Evolutionary conservation across 2,329 filamentous ascomycete species (phyloP).

Genomic region (Pseudogymnoascus sp.): DNA sequence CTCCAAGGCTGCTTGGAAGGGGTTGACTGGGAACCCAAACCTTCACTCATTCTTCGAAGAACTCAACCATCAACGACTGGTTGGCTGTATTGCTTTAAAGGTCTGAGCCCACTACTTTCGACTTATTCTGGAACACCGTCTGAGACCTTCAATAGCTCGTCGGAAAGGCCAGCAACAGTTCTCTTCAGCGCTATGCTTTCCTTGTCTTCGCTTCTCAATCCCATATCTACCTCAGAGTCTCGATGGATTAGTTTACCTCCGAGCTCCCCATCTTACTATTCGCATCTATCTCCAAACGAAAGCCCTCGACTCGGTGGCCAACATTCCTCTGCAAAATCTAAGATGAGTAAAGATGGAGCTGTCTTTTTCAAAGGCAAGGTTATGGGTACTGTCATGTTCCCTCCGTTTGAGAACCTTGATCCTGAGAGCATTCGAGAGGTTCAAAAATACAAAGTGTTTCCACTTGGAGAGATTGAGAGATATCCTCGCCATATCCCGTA

Average conservation of each 20-base stretch:
- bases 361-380: slow-evolving; percentile 54
- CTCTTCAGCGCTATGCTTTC: slow-evolving; percentile 48
- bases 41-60: neutral
- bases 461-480: slow-evolving; percentile 54
- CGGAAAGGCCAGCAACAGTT: slow-evolving; percentile 11
- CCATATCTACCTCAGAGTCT: slow-evolving; percentile 33
- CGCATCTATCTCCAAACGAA: slow-evolving; percentile 23
- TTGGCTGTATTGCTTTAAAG: neutral
- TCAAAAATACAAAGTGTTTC: slow-evolving; percentile 56
- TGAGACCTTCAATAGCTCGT: slow-evolving; percentile 1
- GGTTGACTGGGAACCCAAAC: neutral
- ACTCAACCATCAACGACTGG: neutral
- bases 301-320: slow-evolving; percentile 23
- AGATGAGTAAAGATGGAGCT: slow-evolving; percentile 58
- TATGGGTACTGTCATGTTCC: slow-evolving; percentile 64
- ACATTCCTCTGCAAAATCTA: slow-evolving; percentile 40
- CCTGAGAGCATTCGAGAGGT: slow-evolving; percentile 51
- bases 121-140: slow-evolving; percentile 7
- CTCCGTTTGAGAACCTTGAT: slow-evolving; percentile 63
- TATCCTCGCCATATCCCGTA: slow-evolving; percentile 79
- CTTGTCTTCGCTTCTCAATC: slow-evolving; percentile 60
- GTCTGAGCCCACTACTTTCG: neutral
- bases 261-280: slow-evolving; percentile 30
- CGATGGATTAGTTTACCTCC: slow-evolving; percentile 37
- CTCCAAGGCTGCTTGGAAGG: slow-evolving; percentile 10